These are phyloP conservation scores for Schwanniomyces pseudopolymorphus DNA, from an alignment of 805 yeast genomes.

Conservation along the genomic window DNA sequence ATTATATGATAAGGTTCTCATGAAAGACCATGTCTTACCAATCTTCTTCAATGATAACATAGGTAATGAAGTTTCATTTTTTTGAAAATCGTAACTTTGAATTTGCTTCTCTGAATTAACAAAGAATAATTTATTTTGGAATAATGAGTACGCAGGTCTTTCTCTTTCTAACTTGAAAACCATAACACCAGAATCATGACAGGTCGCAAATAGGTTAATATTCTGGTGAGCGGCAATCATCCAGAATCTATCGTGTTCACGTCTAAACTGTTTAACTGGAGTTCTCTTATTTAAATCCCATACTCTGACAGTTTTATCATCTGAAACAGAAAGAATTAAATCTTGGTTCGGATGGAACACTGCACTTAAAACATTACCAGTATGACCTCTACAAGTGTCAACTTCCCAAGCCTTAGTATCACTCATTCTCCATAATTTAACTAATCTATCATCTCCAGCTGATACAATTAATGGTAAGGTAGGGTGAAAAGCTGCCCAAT, in stretches of 20 bases:
- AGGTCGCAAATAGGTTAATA: conserved; percentile 91
- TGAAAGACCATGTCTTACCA: conserved; percentile 83
- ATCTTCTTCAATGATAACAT: conserved; percentile 80
- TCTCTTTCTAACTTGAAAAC: conserved; percentile 96
- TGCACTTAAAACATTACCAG: conserved; percentile 86
- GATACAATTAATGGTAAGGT: conserved; percentile 91
- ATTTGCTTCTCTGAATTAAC: conserved; percentile 85
- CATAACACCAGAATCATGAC: conserved; percentile 97
- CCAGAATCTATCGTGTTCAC: conserved; percentile 96
- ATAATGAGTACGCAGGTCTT: conserved; percentile 82
- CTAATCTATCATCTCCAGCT: conserved; percentile 93
- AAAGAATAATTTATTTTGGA: conserved; percentile 72
- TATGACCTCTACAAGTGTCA: conserved; percentile 97
- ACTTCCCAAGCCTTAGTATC: conserved; percentile 99
- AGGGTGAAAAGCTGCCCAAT: conserved; percentile 98
- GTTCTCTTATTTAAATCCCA: conserved; percentile 96
- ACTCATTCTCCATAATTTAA: conserved; percentile 96
- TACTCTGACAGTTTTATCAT: conserved; percentile 92
- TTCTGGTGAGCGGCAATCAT: conserved; percentile 83
- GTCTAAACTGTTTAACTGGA: conserved; percentile 89
- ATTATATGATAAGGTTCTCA: conserved; percentile 83
- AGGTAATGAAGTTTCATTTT: conserved; percentile 68
- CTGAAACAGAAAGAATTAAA: conserved; percentile 87
- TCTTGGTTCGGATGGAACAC: conserved; percentile 94
- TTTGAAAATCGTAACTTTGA: conserved; percentile 70